A percentile compares a stretch with the other conserved stretches of the same genome.
phyloP scores from a whole-genome alignment of 2,329 filamentous ascomycete species.

The Zymoseptoria ardabiliae region DNA sequence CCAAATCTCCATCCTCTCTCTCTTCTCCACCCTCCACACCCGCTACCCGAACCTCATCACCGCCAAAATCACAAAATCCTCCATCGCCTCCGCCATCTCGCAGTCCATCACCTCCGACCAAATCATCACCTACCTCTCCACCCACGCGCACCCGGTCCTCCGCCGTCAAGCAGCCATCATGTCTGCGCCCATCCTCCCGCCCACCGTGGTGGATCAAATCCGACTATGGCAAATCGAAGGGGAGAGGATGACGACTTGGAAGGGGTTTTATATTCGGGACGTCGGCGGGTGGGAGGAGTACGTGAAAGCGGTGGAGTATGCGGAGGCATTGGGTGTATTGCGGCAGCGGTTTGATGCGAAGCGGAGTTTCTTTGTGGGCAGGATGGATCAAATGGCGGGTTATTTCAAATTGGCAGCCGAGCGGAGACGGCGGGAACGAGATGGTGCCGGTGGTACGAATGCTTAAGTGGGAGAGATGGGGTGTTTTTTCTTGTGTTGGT shows the following conservation, averaged over 20 bases:
- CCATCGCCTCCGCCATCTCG: constrained; percentile 76
- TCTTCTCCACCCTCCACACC: constrained; percentile 81
- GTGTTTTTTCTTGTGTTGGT: constrained; percentile 1
- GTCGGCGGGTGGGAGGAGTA: constrained; percentile 62
- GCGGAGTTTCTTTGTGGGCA: constrained; percentile 84
- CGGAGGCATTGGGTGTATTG: constrained; percentile 82
- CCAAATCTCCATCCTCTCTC: constrained; percentile 85
- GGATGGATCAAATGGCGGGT: constrained; percentile 78
- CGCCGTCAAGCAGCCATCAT: constrained; percentile 47
- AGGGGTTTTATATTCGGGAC: constrained; percentile 83
- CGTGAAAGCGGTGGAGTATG: constrained; percentile 62
- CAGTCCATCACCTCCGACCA: constrained; percentile 92
- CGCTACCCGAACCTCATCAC: constrained; percentile 93
- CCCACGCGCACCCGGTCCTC: constrained; percentile 93
- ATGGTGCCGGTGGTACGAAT: constrained; percentile 4
- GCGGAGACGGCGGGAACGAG: constrained; percentile 25
- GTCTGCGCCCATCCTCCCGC: constrained; percentile 67
- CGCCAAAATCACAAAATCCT: constrained; percentile 81
- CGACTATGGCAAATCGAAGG: constrained; percentile 95
- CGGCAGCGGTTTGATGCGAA: constrained; percentile 76
- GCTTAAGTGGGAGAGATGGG: background rate
- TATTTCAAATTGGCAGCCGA: constrained; percentile 59
- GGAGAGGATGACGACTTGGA: constrained; percentile 79
- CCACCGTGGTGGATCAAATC: constrained; percentile 96
- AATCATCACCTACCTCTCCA: constrained; percentile 85